A percentile compares a stretch with the other conserved stretches of the same genome.
phyloP scores from a whole-genome alignment of 768 basidiomycete species.

The Boletus tylopilopsis region DNA sequence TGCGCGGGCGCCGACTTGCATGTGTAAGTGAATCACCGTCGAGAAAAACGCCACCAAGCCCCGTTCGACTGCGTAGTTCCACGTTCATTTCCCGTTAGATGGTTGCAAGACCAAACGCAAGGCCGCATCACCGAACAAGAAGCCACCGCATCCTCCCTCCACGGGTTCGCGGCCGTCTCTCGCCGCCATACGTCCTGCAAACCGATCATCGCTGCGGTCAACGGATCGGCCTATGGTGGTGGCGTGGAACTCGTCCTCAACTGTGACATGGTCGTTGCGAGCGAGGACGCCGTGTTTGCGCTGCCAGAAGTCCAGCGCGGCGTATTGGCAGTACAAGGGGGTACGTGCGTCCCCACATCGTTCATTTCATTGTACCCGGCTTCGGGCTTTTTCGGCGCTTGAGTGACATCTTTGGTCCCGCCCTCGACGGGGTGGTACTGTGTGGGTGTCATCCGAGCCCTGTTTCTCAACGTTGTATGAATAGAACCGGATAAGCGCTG shows the following conservation, averaged over 20 bases:
- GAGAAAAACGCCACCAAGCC: not conserved
- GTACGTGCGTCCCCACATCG: no score
- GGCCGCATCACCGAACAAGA: conserved; percentile 45
- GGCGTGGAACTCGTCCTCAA: conserved; percentile 69
- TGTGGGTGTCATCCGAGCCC: not conserved
- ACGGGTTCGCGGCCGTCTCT: conserved; percentile 75
- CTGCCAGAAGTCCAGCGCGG: conserved; percentile 79
- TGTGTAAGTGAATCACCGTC: conserved; percentile 43
- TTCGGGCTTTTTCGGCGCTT: not conserved
- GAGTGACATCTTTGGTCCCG: not conserved
- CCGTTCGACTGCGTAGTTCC: not conserved
- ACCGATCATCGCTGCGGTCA: conserved; percentile 78
- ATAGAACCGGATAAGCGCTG: conserved; percentile 9
- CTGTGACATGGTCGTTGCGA: conserved; percentile 73
- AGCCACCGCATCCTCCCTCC: conserved; percentile 32
- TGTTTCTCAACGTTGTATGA: not conserved
- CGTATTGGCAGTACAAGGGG: conserved; percentile 69
- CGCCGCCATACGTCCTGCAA: conserved; percentile 58
- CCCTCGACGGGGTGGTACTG: not conserved
- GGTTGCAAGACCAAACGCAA: conserved; percentile 52
- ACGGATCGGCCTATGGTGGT: conserved; percentile 69
- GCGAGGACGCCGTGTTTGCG: conserved; percentile 63
- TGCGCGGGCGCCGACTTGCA: conserved; percentile 81
- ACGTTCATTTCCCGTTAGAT: conserved; percentile 37
- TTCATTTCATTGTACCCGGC: no score